A percentile compares a stretch with the other conserved stretches of the same genome.
Conservation (phyloP, 371 early-diverging fungal species). For the Mortierella sp. region DNA sequence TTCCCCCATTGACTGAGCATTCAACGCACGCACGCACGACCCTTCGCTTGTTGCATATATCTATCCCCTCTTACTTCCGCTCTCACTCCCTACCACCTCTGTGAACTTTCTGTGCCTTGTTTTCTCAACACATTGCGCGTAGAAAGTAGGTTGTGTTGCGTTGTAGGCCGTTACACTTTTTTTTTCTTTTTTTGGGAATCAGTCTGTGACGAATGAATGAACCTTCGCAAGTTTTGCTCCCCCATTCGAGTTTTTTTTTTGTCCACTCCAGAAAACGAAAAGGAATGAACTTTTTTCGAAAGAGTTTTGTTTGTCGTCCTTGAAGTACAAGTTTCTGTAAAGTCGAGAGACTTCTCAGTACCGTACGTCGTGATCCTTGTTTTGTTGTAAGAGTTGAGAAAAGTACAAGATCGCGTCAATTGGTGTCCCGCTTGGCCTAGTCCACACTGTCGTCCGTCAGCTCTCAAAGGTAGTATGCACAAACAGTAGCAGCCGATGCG, state of each 20-base stretch:
- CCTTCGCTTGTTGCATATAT: not conserved
- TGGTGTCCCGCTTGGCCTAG: not conserved
- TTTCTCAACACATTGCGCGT: not conserved
- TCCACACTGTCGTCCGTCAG: not conserved
- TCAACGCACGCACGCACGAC: not conserved
- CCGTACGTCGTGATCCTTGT: too few species aligned
- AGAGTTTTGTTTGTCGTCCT: too few species aligned
- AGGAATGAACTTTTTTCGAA: too few species aligned
- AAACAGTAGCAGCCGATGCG: not conserved
- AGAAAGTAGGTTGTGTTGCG: not conserved
- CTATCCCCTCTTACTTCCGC: not conserved
- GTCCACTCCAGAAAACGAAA: too few species aligned
- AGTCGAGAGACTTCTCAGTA: too few species aligned
- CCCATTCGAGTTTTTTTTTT: too few species aligned
- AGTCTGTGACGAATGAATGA: too few species aligned
- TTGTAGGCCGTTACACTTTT: not conserved
- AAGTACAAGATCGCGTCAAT: too few species aligned
- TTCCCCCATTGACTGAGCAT: not conserved
- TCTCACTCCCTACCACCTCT: not conserved
- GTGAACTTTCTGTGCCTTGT: not conserved
- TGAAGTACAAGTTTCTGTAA: too few species aligned
- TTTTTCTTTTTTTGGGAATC: not conserved
- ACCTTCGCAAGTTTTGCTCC: too few species aligned
- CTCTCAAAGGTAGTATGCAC: not conserved
- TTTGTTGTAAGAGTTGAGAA: too few species aligned